Evolutionary conservation across 257 asterid genomes (phyloP), one percentile per base, ranked within the genome.

Genomic region (Misopates orontium): DNA sequence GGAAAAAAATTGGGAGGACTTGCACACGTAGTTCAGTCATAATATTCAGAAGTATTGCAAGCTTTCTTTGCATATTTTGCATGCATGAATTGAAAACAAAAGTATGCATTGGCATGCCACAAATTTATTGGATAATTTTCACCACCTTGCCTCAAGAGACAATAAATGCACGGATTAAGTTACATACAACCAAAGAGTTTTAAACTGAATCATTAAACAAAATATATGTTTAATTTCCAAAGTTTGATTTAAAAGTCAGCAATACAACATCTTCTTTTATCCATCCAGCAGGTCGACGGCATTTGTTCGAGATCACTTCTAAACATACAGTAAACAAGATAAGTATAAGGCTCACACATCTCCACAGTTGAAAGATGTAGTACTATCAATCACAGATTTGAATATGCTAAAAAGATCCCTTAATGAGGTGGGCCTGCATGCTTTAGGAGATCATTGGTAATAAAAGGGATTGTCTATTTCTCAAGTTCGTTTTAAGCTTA

Each of bases 141-240:
- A 10, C 28, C 24, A 14, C 31, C 57, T 9, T 52, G 10, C 58
- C 16, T 22, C 17, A 1, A 36, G 17, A 21, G 58, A 10, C 9
- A 22, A 9, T 0, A 53, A 12, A 11, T n/a, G 18, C 1, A 4
- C 13, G 8, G 1, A 8, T 20, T 52, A 10, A 19, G 28, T 0
- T 8, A 20, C 15, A 8, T 52, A 19, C 22, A 31, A 15, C 12
- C 2, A 48, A 50, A 64, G 8, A 4, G n/a, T 9, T 41, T 22
- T 24, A 51, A 57, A 64, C 61, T 22, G 5, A 36, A 21, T 56
- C 52, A 21, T 21, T 31, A 13, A 47, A 62, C 48, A 54, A 62
- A 21, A 64, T 24, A 25, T 14, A 24, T 53, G 36, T 50, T 64
- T 5, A 3, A 18, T 22, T 39, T 72, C 64, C 28, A 41, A 15